These are phyloP conservation scores for Porcisia deanei DNA, from an alignment of 208 protist species.

Conservation along the genomic window DNA sequence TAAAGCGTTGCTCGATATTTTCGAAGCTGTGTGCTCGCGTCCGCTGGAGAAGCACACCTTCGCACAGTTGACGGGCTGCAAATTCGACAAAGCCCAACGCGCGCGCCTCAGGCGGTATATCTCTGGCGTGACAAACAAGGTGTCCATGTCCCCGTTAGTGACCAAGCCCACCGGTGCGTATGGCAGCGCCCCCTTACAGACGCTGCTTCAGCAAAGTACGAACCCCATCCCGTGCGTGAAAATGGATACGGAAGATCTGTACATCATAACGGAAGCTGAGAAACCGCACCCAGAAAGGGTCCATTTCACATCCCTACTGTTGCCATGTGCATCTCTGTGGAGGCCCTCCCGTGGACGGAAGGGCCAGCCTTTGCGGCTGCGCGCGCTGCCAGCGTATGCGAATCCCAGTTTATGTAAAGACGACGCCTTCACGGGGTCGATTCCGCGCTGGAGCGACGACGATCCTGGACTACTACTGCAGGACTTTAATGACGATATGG, in stretches of 20 bases:
- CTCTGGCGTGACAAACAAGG: not conserved
- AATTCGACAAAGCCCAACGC: not conserved
- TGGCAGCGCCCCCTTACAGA: not conserved
- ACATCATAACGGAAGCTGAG: not conserved
- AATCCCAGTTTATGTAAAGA: too few relatives aligned
- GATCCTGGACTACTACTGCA: conserved; percentile 19
- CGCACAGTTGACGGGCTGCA: conserved; percentile 3
- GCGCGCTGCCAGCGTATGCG: not conserved
- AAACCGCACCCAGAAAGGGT: not conserved
- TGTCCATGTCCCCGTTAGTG: not conserved
- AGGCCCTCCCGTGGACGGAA: not conserved
- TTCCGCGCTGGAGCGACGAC: conserved; percentile 21
- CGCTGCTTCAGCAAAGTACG: conserved; percentile 7
- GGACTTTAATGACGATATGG: conserved; percentile 20
- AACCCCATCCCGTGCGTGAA: conserved; percentile 12
- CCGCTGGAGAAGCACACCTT: conserved; percentile 23
- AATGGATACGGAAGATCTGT: conserved; percentile 20
- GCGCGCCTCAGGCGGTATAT: conserved; percentile 1
- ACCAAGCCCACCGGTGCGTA: not conserved
- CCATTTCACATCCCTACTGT: not conserved
- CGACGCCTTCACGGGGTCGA: not conserved
- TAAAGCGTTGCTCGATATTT: conserved; percentile 9
- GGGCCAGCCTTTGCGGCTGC: not conserved
- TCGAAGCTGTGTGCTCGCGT: conserved; percentile 18
- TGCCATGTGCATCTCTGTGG: not conserved